phyloP scores from a whole-genome alignment of 2,329 filamentous ascomycete species.

The Colletotrichum theobromicola region DNA sequence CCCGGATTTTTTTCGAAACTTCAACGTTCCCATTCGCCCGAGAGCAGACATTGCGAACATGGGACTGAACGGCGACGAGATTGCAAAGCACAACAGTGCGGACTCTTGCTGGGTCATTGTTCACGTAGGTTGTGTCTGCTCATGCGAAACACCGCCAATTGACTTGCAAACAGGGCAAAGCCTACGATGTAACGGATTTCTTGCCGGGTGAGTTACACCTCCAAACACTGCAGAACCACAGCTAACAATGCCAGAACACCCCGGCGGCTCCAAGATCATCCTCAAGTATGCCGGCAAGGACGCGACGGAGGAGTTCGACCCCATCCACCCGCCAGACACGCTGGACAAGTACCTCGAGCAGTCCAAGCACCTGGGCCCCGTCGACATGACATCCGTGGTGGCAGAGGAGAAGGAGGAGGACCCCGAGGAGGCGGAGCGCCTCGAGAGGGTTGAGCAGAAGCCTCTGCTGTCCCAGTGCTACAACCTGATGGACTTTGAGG shows the following conservation, averaged over 20 bases:
- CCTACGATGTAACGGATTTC: conserved; percentile 90
- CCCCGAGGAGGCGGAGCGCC: conserved; percentile 65
- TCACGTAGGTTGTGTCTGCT: conserved; percentile 58
- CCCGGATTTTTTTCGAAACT: conserved; percentile 1
- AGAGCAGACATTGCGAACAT: conserved; percentile 30
- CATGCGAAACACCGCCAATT: not conserved
- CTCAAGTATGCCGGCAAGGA: conserved; percentile 95
- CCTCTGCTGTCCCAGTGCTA: conserved; percentile 87
- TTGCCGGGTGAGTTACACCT: conserved; percentile 64
- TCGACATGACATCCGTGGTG: conserved; percentile 84
- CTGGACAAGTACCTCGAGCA: conserved; percentile 83
- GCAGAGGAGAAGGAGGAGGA: conserved; percentile 72
- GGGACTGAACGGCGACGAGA: conserved; percentile 56
- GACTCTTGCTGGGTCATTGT: conserved; percentile 94
- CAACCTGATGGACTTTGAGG: conserved; percentile 95
- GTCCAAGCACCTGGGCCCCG: conserved; percentile 86
- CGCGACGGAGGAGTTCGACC: conserved; percentile 89
- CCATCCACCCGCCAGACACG: conserved; percentile 87
- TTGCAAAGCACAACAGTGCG: conserved; percentile 75
- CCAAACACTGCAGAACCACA: not conserved
- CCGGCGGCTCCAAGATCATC: conserved; percentile 90
- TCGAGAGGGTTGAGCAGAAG: conserved; percentile 76
- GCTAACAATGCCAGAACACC: conserved; percentile 67
- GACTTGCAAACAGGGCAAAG: conserved; percentile 64
- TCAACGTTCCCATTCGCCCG: not conserved